phyloP scores from a whole-genome alignment of 2,329 filamentous ascomycete genomes.

The Talaromyces sp. region DNA sequence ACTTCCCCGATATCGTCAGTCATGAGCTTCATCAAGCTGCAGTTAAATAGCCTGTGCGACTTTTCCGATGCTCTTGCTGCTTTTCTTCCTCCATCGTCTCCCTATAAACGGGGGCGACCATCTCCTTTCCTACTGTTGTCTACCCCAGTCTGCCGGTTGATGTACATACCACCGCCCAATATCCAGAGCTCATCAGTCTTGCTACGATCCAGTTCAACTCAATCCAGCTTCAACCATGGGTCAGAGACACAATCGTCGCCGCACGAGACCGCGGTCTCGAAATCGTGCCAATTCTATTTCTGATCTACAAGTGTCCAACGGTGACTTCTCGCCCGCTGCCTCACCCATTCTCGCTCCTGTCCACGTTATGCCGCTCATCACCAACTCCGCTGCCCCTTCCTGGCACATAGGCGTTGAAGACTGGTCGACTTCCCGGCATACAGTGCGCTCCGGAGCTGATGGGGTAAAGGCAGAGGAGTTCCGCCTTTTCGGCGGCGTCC shows the following conservation, averaged over 20 bases:
- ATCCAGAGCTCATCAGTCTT: neutral
- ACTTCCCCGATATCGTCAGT: neutral
- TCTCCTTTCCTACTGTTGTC: neutral
- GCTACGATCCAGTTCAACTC: neutral
- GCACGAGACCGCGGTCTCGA: conserved; percentile 35
- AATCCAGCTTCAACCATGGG: conserved; percentile 26
- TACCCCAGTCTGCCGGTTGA: neutral
- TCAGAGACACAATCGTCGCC: conserved; percentile 43
- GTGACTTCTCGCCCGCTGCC: conserved; percentile 2
- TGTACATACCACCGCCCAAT: neutral
- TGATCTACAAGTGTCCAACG: conserved; percentile 10
- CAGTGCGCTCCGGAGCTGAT: conserved; percentile 20
- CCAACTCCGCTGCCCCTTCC: conserved; percentile 28
- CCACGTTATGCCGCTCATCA: conserved; percentile 26
- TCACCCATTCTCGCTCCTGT: conserved; percentile 7
- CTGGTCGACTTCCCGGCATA: conserved; percentile 34
- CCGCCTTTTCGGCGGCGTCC: conserved; percentile 41
- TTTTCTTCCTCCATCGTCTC: neutral
- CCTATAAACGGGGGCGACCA: neutral
- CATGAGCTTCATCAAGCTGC: neutral
- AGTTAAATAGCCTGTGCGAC: neutral
- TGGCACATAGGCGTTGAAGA: conserved; percentile 38
- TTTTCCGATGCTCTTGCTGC: neutral
- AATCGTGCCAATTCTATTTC: conserved; percentile 14
- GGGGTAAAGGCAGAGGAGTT: conserved; percentile 35